Conservation (phyloP, 2,329 filamentous ascomycete genomes). For the Grosmannia serpens region DNA sequence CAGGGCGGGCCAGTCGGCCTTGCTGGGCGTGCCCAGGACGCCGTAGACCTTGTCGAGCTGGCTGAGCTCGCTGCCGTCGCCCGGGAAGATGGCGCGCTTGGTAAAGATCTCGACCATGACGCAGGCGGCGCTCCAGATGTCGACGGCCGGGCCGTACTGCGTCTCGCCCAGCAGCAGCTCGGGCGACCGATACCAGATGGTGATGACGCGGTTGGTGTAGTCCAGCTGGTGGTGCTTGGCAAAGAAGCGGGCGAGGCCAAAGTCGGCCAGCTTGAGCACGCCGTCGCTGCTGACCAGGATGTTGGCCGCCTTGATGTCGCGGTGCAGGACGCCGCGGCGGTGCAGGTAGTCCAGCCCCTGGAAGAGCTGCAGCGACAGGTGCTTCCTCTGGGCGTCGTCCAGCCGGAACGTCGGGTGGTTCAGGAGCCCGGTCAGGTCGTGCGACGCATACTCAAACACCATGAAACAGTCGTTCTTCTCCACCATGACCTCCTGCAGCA, state of each 20-base stretch:
- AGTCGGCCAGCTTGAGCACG: constrained; percentile 85
- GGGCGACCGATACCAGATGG: constrained; percentile 92
- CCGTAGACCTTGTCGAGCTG: constrained; percentile 97
- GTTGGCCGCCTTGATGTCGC: constrained; percentile 97
- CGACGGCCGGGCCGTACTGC: constrained; percentile 77
- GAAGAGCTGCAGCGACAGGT: constrained; percentile 86
- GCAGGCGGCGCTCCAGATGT: constrained; percentile 95
- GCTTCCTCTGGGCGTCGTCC: constrained; percentile 77
- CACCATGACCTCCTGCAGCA: constrained; percentile 87
- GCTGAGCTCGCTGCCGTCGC: constrained; percentile 88
- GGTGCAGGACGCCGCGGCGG: constrained; percentile 82
- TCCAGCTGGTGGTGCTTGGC: constrained; percentile 84
- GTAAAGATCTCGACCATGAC: constrained; percentile 97
- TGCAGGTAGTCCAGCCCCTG: constrained; percentile 91
- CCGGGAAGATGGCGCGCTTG: constrained; percentile 84
- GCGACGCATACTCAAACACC: constrained; percentile 97
- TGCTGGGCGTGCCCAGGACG: constrained; percentile 77
- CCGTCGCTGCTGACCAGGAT: constrained; percentile 88
- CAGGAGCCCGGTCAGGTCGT: constrained; percentile 87
- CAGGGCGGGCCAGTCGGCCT: constrained; percentile 75
- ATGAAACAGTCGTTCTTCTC: constrained; percentile 98
- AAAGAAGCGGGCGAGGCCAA: constrained; percentile 92
- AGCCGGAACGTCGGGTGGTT: constrained; percentile 90
- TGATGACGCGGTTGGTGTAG: constrained; percentile 97
- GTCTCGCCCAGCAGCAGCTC: constrained; percentile 88